Evolutionary conservation across 441 rosid genomes (phyloP).

Genomic region (Populus hybrid): DNA sequence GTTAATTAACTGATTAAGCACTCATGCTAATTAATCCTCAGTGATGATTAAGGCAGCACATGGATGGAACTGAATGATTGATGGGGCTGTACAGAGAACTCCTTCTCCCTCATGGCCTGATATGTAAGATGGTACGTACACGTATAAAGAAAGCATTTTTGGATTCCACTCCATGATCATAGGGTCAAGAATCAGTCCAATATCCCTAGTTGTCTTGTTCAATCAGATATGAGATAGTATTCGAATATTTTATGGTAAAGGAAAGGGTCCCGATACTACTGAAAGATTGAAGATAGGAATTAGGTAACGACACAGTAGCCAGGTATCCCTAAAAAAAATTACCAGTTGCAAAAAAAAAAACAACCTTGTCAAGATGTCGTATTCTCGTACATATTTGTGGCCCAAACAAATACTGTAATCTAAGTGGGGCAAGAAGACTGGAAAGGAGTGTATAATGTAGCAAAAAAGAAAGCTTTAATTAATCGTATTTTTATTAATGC

Average conservation of each 20-base stretch:
- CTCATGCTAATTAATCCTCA: no score
- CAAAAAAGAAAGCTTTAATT: neutral
- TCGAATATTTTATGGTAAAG: neutral
- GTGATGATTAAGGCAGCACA: no score
- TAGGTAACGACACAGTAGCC: neutral
- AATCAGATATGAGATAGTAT: neutral
- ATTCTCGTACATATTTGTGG: neutral
- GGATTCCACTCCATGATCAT: neutral
- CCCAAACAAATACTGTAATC: neutral
- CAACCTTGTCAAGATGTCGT: neutral
- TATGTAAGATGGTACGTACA: neutral
- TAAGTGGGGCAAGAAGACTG: neutral
- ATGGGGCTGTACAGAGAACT: no score
- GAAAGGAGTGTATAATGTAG: neutral
- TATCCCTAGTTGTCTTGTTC: neutral
- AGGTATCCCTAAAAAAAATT: neutral
- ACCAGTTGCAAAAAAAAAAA: neutral
- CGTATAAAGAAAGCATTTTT: neutral
- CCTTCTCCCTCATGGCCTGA: neutral
- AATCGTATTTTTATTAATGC: neutral
- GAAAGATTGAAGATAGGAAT: neutral
- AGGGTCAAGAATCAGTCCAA: neutral
- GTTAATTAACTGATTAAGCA: no score
- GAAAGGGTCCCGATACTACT: neutral
- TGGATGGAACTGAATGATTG: no score